Evolutionary conservation across 1,139 yeast genomes (phyloP).

Genomic region (Taphrina pruni): DNA sequence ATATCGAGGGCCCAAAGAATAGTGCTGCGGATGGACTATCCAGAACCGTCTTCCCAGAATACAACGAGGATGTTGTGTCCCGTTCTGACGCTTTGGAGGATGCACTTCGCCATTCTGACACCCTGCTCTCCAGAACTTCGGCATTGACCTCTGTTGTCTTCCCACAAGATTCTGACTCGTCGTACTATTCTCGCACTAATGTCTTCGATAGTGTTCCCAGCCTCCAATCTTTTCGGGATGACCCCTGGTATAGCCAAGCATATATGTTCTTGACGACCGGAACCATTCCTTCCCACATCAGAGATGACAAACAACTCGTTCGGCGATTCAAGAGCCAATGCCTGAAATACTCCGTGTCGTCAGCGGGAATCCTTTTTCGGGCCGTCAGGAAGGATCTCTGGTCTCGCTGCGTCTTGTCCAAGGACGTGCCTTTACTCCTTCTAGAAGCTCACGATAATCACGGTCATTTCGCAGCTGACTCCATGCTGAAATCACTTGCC

Average conservation of each 20-base stretch:
- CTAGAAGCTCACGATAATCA: not conserved
- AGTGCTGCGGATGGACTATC: constrained; percentile 1
- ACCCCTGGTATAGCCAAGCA: not conserved
- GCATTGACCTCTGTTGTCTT: not conserved
- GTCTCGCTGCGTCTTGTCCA: not conserved
- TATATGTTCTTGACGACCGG: not conserved
- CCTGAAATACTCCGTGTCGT: not conserved
- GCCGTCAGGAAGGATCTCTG: not conserved
- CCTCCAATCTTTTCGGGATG: not conserved
- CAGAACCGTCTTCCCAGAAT: not conserved
- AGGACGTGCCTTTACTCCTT: not conserved
- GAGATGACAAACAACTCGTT: not conserved
- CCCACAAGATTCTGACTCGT: not conserved
- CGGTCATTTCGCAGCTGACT: not conserved
- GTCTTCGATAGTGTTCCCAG: not conserved
- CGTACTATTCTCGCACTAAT: not conserved
- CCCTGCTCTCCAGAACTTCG: not conserved
- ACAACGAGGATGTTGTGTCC: not conserved
- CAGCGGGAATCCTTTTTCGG: not conserved
- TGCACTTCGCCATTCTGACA: not conserved
- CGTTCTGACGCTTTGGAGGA: not conserved
- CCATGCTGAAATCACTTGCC: not conserved
- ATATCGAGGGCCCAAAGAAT: too few species aligned
- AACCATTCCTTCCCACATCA: not conserved
- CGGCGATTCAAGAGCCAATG: not conserved